phyloP scores from a whole-genome alignment of 257 asterid genomes.

The Paraleonurus japonicus region DNA sequence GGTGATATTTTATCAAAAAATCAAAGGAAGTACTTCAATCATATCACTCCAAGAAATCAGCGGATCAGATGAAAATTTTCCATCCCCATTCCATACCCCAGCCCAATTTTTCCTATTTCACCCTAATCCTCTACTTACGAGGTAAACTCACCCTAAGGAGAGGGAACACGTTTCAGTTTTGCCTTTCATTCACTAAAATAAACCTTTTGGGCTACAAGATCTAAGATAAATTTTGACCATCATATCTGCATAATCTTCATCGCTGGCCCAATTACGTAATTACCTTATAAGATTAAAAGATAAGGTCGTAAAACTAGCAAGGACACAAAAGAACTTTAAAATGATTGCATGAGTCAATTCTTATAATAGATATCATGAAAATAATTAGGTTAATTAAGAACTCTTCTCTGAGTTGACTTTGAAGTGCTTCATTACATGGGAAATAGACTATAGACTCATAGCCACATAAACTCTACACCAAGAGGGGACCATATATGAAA shows the following conservation, averaged over 20 bases:
- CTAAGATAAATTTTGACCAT: neutral
- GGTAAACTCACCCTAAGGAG: neutral
- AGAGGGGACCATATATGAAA: slow-evolving; percentile 1
- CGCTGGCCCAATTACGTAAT: neutral
- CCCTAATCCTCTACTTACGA: no score
- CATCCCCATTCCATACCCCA: no score
- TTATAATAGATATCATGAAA: neutral
- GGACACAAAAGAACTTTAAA: neutral
- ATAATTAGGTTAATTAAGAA: neutral
- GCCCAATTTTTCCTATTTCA: no score
- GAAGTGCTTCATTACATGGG: neutral
- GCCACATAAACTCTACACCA: neutral
- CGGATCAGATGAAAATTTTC: no score
- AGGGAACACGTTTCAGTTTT: neutral
- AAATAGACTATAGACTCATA: neutral
- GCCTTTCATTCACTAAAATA: neutral
- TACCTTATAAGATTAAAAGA: neutral
- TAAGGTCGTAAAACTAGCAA: neutral
- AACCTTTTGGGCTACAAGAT: neutral
- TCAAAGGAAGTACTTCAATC: no score
- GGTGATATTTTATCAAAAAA: no score
- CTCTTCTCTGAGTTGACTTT: neutral
- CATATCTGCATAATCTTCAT: neutral
- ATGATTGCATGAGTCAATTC: neutral
- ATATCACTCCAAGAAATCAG: no score